Percentiles rank a stretch among this genome's conserved stretches.
These are phyloP conservation scores for Globisporangium lucens DNA, from an alignment of 352 stramenopile species.

Conservation along the genomic window DNA sequence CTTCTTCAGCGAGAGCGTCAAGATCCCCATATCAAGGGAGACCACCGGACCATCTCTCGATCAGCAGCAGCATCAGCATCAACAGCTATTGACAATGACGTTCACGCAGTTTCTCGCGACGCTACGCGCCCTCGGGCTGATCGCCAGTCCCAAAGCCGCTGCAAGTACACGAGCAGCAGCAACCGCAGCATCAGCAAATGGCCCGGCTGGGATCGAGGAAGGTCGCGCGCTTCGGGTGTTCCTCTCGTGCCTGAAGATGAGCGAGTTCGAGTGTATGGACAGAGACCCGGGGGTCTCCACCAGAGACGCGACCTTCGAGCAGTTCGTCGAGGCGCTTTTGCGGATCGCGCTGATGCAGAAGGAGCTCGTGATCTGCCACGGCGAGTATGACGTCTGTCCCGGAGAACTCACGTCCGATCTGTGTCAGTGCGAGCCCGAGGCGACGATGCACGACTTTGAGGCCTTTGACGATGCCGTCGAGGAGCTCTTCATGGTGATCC, in stretches of 20 bases:
- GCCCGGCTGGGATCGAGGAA: slow-evolving; percentile 35
- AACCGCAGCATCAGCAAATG: background rate
- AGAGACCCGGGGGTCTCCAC: slow-evolving; percentile 14
- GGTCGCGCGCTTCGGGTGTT: slow-evolving; percentile 52
- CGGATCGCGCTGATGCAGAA: slow-evolving; percentile 44
- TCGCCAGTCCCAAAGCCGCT: slow-evolving; percentile 7
- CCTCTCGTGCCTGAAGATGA: slow-evolving; percentile 49
- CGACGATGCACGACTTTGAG: slow-evolving; percentile 32
- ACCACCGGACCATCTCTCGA: background rate
- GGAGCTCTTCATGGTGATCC: slow-evolving; percentile 40
- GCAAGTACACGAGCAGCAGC: background rate
- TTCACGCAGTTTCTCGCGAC: slow-evolving; percentile 33
- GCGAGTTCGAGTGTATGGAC: slow-evolving; percentile 15
- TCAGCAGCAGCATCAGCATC: background rate
- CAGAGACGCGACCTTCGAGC: slow-evolving; percentile 21
- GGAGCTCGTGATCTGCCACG: slow-evolving; percentile 47
- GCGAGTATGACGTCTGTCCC: slow-evolving; percentile 51
- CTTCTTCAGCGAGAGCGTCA: slow-evolving; percentile 43
- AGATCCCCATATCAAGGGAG: slow-evolving; percentile 15
- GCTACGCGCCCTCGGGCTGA: slow-evolving; percentile 30
- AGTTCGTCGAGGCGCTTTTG: slow-evolving; percentile 54
- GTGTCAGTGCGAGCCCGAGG: slow-evolving; percentile 32
- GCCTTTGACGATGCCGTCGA: slow-evolving; percentile 45
- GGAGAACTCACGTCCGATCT: slow-evolving; percentile 42
- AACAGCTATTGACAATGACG: slow-evolving; percentile 9